Evolutionary conservation across 192 early-diverging fungal genomes (phyloP).

Genomic region (Backusella australiensis): DNA sequence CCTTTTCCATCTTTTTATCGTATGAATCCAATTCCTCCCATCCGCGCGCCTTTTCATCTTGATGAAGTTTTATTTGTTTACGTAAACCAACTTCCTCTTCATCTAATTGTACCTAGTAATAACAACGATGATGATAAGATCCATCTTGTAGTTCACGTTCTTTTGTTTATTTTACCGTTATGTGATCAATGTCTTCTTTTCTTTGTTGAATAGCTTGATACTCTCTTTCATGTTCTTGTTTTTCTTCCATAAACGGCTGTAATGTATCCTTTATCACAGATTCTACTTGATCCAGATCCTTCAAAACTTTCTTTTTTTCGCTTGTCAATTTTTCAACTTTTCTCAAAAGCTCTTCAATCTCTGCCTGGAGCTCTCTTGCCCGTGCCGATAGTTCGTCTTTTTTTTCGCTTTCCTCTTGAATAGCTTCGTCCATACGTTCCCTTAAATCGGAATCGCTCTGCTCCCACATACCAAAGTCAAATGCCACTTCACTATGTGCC

Average conservation of each 20-base stretch:
- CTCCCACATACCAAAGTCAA: slow-evolving; percentile 14
- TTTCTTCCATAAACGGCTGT: slow-evolving; percentile 4
- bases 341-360: not conserved
- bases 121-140: not conserved
- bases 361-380: not conserved
- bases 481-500: slow-evolving; percentile 9
- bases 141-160: not conserved
- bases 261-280: not conserved
- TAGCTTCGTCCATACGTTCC: slow-evolving; percentile 8
- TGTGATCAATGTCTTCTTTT: not conserved
- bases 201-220: not conserved
- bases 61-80: slow-evolving; percentile 1
- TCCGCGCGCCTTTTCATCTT: slow-evolving; percentile 12
- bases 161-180: not conserved
- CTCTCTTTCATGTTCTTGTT: slow-evolving; percentile 6
- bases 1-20: slow-evolving; percentile 5
- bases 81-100: not conserved
- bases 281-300: not conserved
- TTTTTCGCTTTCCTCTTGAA: slow-evolving; percentile 4
- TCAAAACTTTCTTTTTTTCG: not conserved
- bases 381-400: not conserved
- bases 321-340: not conserved
- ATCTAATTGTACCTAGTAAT: slow-evolving; percentile 1
- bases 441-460: slow-evolving; percentile 6
- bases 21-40: not conserved